Percentiles rank a stretch among this genome's conserved stretches.
Conservation (phyloP, 2,329 filamentous ascomycete genomes). For the Dothideomycetes sp. region DNA sequence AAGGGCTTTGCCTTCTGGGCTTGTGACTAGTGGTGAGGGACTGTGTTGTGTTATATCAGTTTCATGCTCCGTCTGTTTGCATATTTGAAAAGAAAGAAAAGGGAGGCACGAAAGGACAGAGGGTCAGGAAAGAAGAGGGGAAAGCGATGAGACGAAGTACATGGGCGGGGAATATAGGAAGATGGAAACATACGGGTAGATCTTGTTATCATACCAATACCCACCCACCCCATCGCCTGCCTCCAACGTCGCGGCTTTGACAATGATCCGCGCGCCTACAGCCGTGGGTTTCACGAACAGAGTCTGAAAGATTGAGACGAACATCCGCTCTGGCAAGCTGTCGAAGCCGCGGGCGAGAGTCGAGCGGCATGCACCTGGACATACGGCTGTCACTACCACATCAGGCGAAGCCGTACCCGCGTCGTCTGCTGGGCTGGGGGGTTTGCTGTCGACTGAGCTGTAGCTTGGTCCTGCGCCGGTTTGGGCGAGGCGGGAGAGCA, state of each 20-base stretch:
- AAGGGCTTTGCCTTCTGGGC: neutral
- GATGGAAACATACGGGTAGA: neutral
- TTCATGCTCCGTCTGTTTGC: too few species aligned
- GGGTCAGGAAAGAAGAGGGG: too few species aligned
- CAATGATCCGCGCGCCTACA: neutral
- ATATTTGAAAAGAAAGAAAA: too few species aligned
- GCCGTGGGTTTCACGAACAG: neutral
- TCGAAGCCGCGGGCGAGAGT: neutral
- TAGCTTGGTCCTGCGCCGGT: slow-evolving; percentile 10
- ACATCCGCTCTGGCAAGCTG: neutral
- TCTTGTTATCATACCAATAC: neutral
- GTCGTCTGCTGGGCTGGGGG: too few species aligned
- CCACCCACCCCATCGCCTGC: neutral
- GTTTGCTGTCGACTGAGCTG: too few species aligned
- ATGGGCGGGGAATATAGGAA: too few species aligned
- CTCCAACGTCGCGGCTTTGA: neutral
- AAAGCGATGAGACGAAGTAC: too few species aligned
- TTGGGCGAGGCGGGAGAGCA: slow-evolving; percentile 14
- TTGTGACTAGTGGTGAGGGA: neutral
- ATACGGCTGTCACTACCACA: slow-evolving; percentile 25
- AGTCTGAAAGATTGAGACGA: neutral
- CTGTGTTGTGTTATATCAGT: neutral
- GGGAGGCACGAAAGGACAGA: too few species aligned
- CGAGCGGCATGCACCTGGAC: slow-evolving; percentile 16
- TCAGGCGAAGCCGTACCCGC: slow-evolving; percentile 5